These are phyloP conservation scores for Naganishia vaughanmartiniae DNA, from an alignment of 768 basidiomycete genomes.

Conservation along the genomic window DNA sequence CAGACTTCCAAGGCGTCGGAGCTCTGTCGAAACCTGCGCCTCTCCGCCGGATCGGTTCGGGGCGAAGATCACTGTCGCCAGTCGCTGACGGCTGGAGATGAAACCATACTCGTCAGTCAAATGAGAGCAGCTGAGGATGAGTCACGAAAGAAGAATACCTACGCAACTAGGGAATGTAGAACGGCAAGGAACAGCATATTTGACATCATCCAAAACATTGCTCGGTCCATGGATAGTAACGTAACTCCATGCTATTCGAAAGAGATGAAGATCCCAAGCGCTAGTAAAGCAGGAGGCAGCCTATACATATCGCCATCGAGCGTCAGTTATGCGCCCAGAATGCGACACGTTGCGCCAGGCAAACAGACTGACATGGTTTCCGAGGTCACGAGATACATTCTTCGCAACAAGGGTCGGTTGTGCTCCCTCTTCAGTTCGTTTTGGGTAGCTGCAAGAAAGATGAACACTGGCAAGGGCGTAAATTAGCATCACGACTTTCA, in stretches of 20 bases:
- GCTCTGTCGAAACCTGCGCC: background rate
- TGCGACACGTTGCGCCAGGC: too few species aligned
- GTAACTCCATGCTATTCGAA: conserved; percentile 7
- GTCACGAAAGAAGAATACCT: background rate
- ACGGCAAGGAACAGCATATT: conserved; percentile 8
- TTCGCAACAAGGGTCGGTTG: background rate
- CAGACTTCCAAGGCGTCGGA: background rate
- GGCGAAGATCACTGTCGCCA: conserved; percentile 6
- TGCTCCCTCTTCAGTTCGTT: conserved; percentile 13
- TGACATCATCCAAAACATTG: conserved; percentile 7
- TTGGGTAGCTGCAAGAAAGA: background rate
- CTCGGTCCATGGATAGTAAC: conserved; percentile 3
- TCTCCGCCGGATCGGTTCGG: background rate
- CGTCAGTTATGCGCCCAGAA: background rate
- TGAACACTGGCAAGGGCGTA: background rate
- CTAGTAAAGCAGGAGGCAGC: conserved; percentile 5
- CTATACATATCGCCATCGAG: background rate
- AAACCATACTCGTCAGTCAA: background rate
- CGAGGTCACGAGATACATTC: background rate
- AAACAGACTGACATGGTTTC: conserved; percentile 2
- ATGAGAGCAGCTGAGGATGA: background rate
- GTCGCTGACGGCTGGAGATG: conserved; percentile 3
- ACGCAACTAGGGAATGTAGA: conserved; percentile 6
- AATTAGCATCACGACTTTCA: background rate
- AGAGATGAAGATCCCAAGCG: conserved; percentile 7